Percentiles rank a stretch among this genome's conserved stretches.
These are phyloP conservation scores for Bullera alba DNA, from an alignment of 768 basidiomycete genomes.

Conservation along the genomic window DNA sequence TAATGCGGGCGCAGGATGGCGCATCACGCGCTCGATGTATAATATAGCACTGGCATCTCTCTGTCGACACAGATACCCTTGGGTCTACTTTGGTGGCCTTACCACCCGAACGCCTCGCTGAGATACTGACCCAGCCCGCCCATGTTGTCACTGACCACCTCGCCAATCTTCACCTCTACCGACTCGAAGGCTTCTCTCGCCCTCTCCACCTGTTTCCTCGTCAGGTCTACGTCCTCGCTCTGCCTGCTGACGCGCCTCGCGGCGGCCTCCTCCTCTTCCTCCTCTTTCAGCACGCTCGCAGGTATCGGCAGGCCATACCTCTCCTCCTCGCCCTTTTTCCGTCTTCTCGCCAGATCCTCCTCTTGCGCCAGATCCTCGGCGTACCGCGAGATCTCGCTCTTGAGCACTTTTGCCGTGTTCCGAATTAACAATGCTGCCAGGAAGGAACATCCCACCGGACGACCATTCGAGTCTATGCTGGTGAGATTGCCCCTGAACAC, in stretches of 20 bases:
- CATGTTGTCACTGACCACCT: slow-evolving; percentile 47
- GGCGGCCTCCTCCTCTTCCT: slow-evolving; percentile 57
- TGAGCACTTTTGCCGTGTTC: slow-evolving; percentile 71
- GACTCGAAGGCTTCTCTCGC: slow-evolving; percentile 67
- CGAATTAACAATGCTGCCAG: slow-evolving; percentile 76
- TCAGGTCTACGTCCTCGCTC: slow-evolving; percentile 18
- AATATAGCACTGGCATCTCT: too few relatives aligned
- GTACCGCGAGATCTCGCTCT: slow-evolving; percentile 17
- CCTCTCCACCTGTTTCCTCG: slow-evolving; percentile 62
- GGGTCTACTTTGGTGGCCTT: too few relatives aligned
- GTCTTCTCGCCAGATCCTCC: slow-evolving; percentile 7
- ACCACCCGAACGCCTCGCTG: slow-evolving; percentile 32
- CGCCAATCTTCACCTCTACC: slow-evolving; percentile 57
- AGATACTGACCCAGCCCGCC: slow-evolving; percentile 30
- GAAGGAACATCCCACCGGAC: slow-evolving; percentile 51
- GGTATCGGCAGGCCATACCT: slow-evolving; percentile 80
- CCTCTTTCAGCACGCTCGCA: slow-evolving; percentile 59
- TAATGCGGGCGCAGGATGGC: too few relatives aligned
- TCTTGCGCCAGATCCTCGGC: slow-evolving; percentile 6
- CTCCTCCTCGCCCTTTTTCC: slow-evolving; percentile 56
- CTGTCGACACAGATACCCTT: too few relatives aligned
- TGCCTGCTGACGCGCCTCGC: slow-evolving; percentile 6
- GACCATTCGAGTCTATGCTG: slow-evolving; percentile 58
- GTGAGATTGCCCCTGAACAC: slow-evolving; percentile 48
- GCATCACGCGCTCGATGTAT: too few relatives aligned